Base-by-base conservation (phyloP, 805 yeast genomes). In the Kregervanrija fluxuum region DNA sequence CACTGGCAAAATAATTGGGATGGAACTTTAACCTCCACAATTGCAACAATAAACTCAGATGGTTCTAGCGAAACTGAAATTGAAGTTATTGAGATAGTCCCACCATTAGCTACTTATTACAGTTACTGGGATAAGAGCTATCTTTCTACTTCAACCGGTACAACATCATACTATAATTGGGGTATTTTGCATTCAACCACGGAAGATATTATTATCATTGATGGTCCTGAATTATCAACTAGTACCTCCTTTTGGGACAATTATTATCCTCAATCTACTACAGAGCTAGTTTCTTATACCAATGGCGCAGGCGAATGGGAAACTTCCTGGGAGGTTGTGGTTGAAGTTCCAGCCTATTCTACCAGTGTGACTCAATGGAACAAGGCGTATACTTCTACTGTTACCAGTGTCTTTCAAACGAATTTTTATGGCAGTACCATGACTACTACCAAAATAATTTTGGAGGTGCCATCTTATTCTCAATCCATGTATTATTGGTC, bases 401-500 rank as follows among this genome's bases (percentile, higher is more conserved):
- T 31, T 2, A 44, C 50, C 2, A 8, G 16, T 3, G 8, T 32
- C 2, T 17, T 5, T 17, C 5, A 17, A 17, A 32, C 40, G 11
- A 33, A 35, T 8, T 12, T 9, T 13, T 11, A 15, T 5, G 44
- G 42, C 4, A 3, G 14, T 16, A 38, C 35, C 2, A 3, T 4
- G 5, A 31, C 30, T 2, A 38, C 42, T 1, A 14, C n/a, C 4
- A 22, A 36, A 30, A 35, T 40, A n/a, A 13, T 44, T 33, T 41
- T 42, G 22, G 37, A 44, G 14, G 40, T 42, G 36, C 50, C 48
- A 22, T 33, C 44, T 4, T 44, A 44, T 30, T 41, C 42, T 4
- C 12, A 11, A 17, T 32, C 44, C 16, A 42, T 41, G 30, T 30
- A 14, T n/a, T 47, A 35, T 16, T 41, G 50, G 48, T 14, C 30